Evolutionary conservation across 768 basidiomycete species (phyloP), one percentile per base, ranked within the genome.

Genomic region (Rhizopogon rudus): DNA sequence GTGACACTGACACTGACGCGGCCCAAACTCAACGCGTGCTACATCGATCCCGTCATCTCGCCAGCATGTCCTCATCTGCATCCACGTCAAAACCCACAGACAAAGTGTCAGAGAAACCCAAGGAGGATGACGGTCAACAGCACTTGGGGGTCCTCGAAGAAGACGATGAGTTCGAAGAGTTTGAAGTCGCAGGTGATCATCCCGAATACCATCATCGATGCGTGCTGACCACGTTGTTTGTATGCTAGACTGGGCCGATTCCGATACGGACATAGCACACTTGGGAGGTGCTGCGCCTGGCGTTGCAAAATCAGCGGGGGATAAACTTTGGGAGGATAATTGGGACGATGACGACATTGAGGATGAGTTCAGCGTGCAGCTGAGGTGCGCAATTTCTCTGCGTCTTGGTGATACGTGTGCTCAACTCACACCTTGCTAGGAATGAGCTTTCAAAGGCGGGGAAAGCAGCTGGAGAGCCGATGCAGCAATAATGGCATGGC

Each of bases 331-430:
- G 97, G 97, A 99, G 76, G 97, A 98, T 63, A 98, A 98, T 69
- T 99, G 97, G 97, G 97, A 99, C 65, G 97, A 99, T 63, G 97
- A 99, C 73, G 96, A 98, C 72, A 86, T 97, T 58, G 96, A 96
- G 68, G 95, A 98, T 63, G 93, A 97, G 61, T 99, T 99, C 67
- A 94, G 92, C 63, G 86, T 91, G 51, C 93, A 97, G 72, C 75
- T 99, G 62, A 84, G 97, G 97, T 95, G 67, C 62, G 89, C n/a
- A 8, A 9, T 52, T 28, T 5, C 42, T 16, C 22, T 43, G 5
- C 43, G 31, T 20, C 44, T 59, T 56, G 14, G 7, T 28, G 40
- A 29, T 17, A 12, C 16, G 17, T 29, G 37, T n/a, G 10, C 43
- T 12, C 8, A 16, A 42, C 33, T 37, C 33, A 8, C 5, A 29